Evolutionary conservation across 2,329 filamentous ascomycete genomes (phyloP).

Genomic region (Septoria linicola): DNA sequence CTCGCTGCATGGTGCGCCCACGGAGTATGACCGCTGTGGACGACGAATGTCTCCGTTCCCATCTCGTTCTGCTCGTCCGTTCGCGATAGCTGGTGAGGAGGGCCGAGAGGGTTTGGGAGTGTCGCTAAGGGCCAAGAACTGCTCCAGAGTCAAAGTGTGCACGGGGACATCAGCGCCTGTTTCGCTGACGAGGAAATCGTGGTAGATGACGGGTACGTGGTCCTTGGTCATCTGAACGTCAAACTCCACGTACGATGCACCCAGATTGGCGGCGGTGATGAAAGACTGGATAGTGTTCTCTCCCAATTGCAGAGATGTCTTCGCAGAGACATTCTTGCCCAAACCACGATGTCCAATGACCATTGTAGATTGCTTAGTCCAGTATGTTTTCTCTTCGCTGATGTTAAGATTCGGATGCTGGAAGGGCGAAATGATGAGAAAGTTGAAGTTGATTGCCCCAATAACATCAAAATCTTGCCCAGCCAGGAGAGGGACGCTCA

Average conservation of each 20-base stretch:
- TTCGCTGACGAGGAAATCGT: conserved; percentile 96
- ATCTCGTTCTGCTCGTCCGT: conserved; percentile 11
- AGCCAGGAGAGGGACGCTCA: conserved; percentile 86
- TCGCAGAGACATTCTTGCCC: conserved; percentile 81
- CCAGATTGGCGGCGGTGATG: conserved; percentile 90
- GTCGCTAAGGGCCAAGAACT: conserved; percentile 63
- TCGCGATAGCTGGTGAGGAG: conserved; percentile 16
- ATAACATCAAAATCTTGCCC: conserved; percentile 83
- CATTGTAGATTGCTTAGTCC: conserved; percentile 92
- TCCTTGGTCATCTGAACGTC: conserved; percentile 99
- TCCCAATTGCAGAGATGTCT: conserved; percentile 86
- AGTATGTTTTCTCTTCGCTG: conserved; percentile 88
- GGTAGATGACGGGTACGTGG: conserved; percentile 95
- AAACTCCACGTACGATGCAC: conserved; percentile 69
- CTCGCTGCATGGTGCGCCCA: conserved; percentile 45
- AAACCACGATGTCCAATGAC: conserved; percentile 71
- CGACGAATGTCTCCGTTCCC: conserved; percentile 28
- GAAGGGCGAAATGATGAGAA: conserved; percentile 91
- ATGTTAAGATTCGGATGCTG: conserved; percentile 90
- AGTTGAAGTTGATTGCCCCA: conserved; percentile 94
- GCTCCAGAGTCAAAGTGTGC: conserved; percentile 89
- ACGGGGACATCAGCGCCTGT: conserved; percentile 96
- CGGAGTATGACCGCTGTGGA: conserved; percentile 57
- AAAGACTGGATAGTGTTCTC: conserved; percentile 97
- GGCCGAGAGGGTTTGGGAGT: conserved; percentile 25